Evolutionary conservation across 495 filamentous ascomycete genomes (phyloP), one percentile per base, ranked within the genome.

Genomic region (Aspergillus cristatus): DNA sequence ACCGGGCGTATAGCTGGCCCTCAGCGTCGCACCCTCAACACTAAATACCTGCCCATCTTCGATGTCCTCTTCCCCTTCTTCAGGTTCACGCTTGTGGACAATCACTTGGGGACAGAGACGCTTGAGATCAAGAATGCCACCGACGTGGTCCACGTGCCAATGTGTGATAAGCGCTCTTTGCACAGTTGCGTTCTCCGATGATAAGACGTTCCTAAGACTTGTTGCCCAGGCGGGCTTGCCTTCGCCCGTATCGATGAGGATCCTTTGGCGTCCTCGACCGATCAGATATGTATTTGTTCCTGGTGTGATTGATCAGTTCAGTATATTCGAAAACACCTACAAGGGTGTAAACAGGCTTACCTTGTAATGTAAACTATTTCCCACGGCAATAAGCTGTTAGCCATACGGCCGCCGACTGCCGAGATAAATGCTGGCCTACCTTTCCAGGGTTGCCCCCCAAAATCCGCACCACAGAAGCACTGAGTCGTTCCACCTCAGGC

Each of bases 231-330:
- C 60, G 24, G 71, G 72, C 31, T 66, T 68, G 31, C 82, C 84
- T 51, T 85, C 74, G 35, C 81, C 84, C 1, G 86, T 88, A 59
- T 94, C 87, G 50, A 94, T 75, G 8, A 94, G 70, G 38, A 90
- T 63, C 7, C 86, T 74, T 3, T 67, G 48, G 6, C 62, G 51
- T 10, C 84, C 84, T 31, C 51, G 83, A 46, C 86, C 87, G 41
- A 94, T 46, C 12, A 94, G 67, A 55, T 91, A 94, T 28, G 87
- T 94, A 57, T 94, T 94, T 36, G 87, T 93, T 40, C 81, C 81
- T 78, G 40, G n/a, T 7, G 25, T 35, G 29, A 5, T 15, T 2
- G 34, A 43, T 22, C 36, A 38, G 34, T 34, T 26, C 11, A 14
- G 11, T 18, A 6, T n/a, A n/a, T n/a, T n/a, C n/a, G n/a, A n/a